phyloP scores from a whole-genome alignment of 306 rosid species.

The Notholithocarpus densiflorus region DNA sequence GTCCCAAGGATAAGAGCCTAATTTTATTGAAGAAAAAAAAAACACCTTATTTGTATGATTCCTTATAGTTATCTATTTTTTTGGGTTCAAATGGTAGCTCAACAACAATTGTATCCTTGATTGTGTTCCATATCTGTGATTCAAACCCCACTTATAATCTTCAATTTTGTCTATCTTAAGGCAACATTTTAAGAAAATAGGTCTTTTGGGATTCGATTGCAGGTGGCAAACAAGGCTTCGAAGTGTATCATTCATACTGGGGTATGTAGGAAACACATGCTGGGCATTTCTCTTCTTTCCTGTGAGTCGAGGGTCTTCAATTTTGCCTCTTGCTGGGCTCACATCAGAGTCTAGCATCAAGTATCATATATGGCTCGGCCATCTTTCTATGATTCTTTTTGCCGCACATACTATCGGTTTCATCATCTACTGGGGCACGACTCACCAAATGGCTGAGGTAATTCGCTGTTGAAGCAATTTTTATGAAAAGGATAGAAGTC shows the following conservation, averaged over 20 bases:
- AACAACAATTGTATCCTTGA: too few relatives aligned
- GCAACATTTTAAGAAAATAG: not conserved
- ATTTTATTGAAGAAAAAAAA: too few relatives aligned
- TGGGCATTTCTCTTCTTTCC: constrained; percentile 87
- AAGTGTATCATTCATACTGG: constrained; percentile 62
- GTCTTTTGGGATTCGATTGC: not conserved
- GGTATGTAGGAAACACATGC: constrained; percentile 64
- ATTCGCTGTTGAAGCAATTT: not conserved
- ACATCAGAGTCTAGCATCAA: constrained; percentile 70
- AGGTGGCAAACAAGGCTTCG: constrained; percentile 70
- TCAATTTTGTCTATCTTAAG: too few relatives aligned
- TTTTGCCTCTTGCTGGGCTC: constrained; percentile 55
- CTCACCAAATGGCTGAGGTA: constrained; percentile 53
- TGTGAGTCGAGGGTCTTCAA: constrained; percentile 59
- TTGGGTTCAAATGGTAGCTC: too few relatives aligned
- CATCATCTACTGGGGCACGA: constrained; percentile 57
- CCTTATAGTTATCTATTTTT: too few relatives aligned
- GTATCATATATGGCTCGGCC: constrained; percentile 75
- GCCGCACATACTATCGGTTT: constrained; percentile 51
- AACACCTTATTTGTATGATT: too few relatives aligned
- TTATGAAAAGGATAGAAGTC: too few relatives aligned
- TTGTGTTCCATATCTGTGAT: too few relatives aligned
- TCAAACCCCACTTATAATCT: too few relatives aligned
- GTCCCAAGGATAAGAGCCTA: too few relatives aligned
- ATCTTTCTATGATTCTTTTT: constrained; percentile 56